Conservation (phyloP, 768 basidiomycete genomes). For the Leccinum imitatum region DNA sequence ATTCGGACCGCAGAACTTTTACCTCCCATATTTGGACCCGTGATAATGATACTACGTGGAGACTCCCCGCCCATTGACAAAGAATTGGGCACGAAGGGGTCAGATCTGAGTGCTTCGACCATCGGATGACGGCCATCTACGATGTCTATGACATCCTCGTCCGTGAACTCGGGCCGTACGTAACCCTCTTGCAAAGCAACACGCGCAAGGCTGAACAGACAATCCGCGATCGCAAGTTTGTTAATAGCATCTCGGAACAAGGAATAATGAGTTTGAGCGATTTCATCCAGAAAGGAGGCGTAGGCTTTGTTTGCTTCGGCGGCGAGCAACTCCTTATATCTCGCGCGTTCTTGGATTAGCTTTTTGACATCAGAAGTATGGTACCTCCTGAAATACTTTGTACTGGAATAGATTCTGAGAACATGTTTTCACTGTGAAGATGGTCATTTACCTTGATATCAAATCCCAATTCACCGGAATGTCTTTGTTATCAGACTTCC, state of each 20-base stretch:
- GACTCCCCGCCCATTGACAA: constrained; percentile 58
- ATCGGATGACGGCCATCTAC: constrained; percentile 90
- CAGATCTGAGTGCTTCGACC: constrained; percentile 73
- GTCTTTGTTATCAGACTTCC: constrained; percentile 49
- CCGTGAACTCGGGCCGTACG: constrained; percentile 71
- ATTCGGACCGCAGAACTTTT: constrained; percentile 85
- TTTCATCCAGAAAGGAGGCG: constrained; percentile 65
- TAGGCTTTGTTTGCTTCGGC: constrained; percentile 68
- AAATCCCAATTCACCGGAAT: constrained; percentile 58
- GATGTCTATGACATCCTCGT: constrained; percentile 69
- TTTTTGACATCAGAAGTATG: constrained; percentile 64
- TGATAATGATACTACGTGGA: constrained; percentile 66
- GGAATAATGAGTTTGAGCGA: constrained; percentile 65
- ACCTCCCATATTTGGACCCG: constrained; percentile 85
- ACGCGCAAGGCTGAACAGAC: constrained; percentile 79
- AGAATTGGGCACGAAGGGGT: constrained; percentile 87
- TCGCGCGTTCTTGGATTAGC: constrained; percentile 70
- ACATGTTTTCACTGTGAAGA: not conserved
- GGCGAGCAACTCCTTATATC: constrained; percentile 69
- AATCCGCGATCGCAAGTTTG: constrained; percentile 83
- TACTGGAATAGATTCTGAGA: constrained; percentile 43
- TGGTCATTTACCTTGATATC: constrained; percentile 54
- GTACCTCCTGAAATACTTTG: constrained; percentile 70
- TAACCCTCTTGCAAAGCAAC: constrained; percentile 78
- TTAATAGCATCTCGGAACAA: constrained; percentile 73